phyloP scores from a whole-genome alignment of 805 yeast species.

The Zygosaccharomyces siamensis region DNA sequence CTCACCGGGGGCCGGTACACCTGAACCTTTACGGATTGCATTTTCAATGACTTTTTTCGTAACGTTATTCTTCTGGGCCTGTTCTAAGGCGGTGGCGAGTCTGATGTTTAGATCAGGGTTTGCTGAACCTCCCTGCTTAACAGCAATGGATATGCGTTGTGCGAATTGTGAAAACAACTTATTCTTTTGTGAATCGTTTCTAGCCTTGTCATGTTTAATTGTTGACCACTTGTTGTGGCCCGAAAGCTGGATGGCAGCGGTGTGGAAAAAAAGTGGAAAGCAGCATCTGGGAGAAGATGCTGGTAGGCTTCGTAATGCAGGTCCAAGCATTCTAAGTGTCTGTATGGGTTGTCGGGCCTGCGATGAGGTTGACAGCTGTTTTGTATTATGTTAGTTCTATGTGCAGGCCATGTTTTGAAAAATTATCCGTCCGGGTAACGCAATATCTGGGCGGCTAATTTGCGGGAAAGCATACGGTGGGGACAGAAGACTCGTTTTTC shows the following conservation, averaged over 20 bases:
- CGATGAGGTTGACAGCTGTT: background rate
- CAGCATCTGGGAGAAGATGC: background rate
- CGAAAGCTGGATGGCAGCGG: conserved; percentile 15
- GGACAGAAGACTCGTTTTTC: too few species aligned
- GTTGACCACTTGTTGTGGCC: conserved; percentile 97
- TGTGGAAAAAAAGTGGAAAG: background rate
- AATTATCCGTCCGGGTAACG: background rate
- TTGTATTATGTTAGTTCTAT: too few species aligned
- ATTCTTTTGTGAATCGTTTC: conserved; percentile 77
- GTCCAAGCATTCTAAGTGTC: background rate
- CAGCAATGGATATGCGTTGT: conserved; percentile 67
- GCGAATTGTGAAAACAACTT: conserved; percentile 67
- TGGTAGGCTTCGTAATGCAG: background rate
- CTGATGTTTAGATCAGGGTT: conserved; percentile 59
- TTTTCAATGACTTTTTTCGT: conserved; percentile 81
- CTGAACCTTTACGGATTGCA: conserved; percentile 82
- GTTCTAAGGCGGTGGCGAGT: conserved; percentile 67
- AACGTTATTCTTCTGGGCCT: conserved; percentile 68
- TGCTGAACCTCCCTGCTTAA: conserved; percentile 50
- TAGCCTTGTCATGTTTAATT: conserved; percentile 89
- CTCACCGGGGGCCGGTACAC: conserved; percentile 46
- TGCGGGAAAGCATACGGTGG: too few species aligned
- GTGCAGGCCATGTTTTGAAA: too few species aligned
- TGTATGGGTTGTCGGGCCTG: background rate
- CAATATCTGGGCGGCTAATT: too few species aligned